Conservation (phyloP, 78 protist species). For the Dictyostelium discoideum region DNA sequence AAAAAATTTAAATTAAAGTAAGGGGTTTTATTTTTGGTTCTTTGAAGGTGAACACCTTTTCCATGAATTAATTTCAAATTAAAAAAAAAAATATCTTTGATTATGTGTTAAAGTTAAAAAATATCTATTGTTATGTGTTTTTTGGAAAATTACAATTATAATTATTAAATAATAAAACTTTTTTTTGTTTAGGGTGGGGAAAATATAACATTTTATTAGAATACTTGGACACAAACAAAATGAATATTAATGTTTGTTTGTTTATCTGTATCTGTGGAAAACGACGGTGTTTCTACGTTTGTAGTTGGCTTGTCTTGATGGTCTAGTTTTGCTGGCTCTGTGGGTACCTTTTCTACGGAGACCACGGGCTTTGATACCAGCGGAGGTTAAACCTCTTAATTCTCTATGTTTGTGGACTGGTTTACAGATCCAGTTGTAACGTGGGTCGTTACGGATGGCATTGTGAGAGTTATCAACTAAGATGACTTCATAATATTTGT, state of each 20-base stretch:
- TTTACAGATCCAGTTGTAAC: conserved; percentile 99
- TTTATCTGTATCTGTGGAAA: conserved; percentile 97
- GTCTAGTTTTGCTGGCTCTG: conserved; percentile 89
- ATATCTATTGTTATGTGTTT: too few species aligned
- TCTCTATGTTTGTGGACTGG: conserved; percentile 97
- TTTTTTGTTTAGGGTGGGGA: neutral
- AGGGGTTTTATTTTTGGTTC: too few species aligned
- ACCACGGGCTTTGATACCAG: conserved; percentile 97
- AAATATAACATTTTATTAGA: neutral
- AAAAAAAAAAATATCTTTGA: too few species aligned
- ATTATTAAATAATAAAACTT: too few species aligned
- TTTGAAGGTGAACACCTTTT: too few species aligned
- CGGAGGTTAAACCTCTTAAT: conserved; percentile 98
- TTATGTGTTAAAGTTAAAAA: too few species aligned
- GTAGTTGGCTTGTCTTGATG: conserved; percentile 98
- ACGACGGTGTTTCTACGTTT: conserved; percentile 94
- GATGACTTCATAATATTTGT: conserved; percentile 99
- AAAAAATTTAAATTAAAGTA: too few species aligned
- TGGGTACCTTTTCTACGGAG: conserved; percentile 91
- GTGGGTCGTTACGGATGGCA: conserved; percentile 98
- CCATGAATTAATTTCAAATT: too few species aligned
- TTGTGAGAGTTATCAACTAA: conserved; percentile 97
- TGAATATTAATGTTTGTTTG: neutral
- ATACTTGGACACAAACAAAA: neutral
- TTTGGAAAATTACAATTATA: too few species aligned